A percentile compares a stretch with the other conserved stretches of the same genome.
phyloP scores from a whole-genome alignment of 805 yeast species.

The Cyberlindnera euphorbiae region DNA sequence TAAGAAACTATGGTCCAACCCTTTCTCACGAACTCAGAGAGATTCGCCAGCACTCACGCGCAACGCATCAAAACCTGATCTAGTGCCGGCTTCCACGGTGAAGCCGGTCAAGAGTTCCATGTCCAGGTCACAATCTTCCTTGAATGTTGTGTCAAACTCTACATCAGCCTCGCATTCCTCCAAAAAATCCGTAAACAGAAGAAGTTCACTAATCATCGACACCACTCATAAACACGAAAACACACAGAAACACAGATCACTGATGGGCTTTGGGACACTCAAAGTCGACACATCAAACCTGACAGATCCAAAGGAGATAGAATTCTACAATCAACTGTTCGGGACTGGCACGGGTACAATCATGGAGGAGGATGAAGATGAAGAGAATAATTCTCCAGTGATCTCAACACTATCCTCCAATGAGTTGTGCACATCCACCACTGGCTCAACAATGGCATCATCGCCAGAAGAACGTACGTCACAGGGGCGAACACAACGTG shows the following conservation, averaged over 20 bases:
- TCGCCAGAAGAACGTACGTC: not conserved
- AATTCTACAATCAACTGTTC: conserved; percentile 16
- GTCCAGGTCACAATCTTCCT: conserved; percentile 3
- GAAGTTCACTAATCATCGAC: conserved; percentile 7
- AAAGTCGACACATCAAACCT: conserved; percentile 5
- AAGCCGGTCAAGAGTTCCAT: not conserved
- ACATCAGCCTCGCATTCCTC: no score
- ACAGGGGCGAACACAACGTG: not conserved
- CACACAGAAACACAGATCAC: conserved; percentile 13
- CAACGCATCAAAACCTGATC: not conserved
- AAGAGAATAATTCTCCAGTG: conserved; percentile 4
- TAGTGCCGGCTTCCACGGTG: not conserved
- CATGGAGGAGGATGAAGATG: conserved; percentile 9
- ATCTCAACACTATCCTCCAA: not conserved
- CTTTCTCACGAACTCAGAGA: conserved; percentile 7
- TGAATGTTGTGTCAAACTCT: conserved; percentile 1
- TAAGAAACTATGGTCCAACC: conserved; percentile 8
- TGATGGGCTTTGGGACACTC: conserved; percentile 8
- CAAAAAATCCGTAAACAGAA: no score
- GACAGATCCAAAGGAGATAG: conserved; percentile 22
- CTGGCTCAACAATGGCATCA: not conserved
- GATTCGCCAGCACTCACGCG: not conserved
- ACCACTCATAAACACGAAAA: not conserved
- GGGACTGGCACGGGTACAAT: not conserved
- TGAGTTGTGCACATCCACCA: not conserved